Evolutionary conservation across 2,329 filamentous ascomycete species (phyloP).

Genomic region (Epichloe festucae): DNA sequence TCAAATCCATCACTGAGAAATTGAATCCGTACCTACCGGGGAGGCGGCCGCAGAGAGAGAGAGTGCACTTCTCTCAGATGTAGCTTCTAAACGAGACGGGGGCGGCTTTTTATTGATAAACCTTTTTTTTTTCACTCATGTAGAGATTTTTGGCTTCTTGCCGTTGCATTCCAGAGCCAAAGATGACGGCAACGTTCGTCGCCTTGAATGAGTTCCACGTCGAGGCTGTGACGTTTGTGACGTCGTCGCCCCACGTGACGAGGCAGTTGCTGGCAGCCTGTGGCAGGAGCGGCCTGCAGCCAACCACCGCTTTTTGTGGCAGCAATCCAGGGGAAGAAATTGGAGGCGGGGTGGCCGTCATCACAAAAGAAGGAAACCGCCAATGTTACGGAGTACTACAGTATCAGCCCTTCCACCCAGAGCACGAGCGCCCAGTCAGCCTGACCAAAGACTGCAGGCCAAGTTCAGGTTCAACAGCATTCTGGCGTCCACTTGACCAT

Average conservation of each 20-base stretch:
- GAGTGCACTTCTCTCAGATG: too few relatives aligned
- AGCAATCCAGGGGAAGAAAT: background rate
- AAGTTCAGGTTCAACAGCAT: background rate
- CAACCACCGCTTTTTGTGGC: background rate
- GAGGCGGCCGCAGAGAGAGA: too few relatives aligned
- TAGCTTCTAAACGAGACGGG: too few relatives aligned
- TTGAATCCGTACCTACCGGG: too few relatives aligned
- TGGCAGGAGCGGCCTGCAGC: background rate
- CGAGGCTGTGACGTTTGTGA: background rate
- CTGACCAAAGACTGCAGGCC: background rate
- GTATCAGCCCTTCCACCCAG: background rate
- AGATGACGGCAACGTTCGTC: background rate
- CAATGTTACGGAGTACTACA: background rate
- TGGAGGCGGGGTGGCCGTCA: background rate
- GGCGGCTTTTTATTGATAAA: too few relatives aligned
- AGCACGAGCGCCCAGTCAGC: background rate
- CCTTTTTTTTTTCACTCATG: accelerated
- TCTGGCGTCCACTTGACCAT: background rate
- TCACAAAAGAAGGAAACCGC: background rate
- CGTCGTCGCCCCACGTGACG: conserved; percentile 1
- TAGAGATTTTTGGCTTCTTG: too few relatives aligned
- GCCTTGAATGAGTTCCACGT: background rate
- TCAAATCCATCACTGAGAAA: too few relatives aligned
- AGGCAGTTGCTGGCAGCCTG: background rate
- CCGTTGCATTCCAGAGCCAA: background rate